These are phyloP conservation scores for Quercus phellos DNA, from an alignment of 331 rosid genomes.

Conservation along the genomic window DNA sequence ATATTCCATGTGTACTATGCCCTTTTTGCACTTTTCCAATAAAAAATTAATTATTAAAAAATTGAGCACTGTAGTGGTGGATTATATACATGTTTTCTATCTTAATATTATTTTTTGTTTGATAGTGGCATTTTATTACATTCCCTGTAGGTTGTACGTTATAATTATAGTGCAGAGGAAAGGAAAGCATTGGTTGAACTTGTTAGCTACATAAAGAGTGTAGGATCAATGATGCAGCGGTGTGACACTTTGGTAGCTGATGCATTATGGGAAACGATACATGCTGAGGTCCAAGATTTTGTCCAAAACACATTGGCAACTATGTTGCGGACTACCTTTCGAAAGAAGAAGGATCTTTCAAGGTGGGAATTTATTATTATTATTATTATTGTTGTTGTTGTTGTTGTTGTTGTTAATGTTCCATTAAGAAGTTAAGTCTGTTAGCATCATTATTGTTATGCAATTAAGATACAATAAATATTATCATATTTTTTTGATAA, in stretches of 20 bases:
- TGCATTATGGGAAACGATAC: conserved; percentile 98
- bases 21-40: too few species aligned
- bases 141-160: conserved; percentile 78
- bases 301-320: conserved; percentile 92
- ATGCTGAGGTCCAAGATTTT: conserved; percentile 98
- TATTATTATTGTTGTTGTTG: background rate
- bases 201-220: conserved; percentile 90
- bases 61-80: background rate
- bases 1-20: too few species aligned
- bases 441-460: too few species aligned
- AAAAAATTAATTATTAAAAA: background rate
- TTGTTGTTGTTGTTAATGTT: background rate
- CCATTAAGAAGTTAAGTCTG: background rate
- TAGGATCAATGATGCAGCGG: conserved; percentile 94
- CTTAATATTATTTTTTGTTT: background rate
- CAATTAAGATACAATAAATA: too few species aligned
- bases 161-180: conserved; percentile 85
- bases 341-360: conserved; percentile 95
- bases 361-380: conserved; percentile 46
- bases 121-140: conserved; percentile 7
- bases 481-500: too few species aligned
- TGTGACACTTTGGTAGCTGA: conserved; percentile 91
- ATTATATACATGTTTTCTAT: background rate
- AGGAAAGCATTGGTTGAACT: conserved; percentile 89
- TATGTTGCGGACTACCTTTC: conserved; percentile 88